Base-by-base conservation (phyloP, 805 yeast genomes). In the Metschnikowia arizonensis region DNA sequence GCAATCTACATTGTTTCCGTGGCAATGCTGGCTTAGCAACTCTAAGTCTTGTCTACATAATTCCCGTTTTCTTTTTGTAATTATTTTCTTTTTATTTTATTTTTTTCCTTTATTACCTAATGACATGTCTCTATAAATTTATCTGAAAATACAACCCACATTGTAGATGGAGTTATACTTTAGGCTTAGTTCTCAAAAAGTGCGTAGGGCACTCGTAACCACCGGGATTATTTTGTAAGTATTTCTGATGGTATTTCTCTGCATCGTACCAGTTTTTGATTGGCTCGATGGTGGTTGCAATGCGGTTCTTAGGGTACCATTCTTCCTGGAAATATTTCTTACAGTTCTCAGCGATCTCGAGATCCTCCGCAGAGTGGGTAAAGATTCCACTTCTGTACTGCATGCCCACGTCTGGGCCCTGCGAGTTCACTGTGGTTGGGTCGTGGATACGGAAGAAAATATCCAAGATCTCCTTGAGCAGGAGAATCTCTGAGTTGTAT, bases 161-260 rank as follows among this genome's bases (percentile, higher is more conserved):
- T 15, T 18, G 24, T 17, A 17, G 30, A 31, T 11, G 19, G 25
- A 28, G 18, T 48, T 53, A 66, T 3, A 56, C 59, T 64, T 76
- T 76, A 34, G 85, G 84, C 53, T 65, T 62, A 4, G 81, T 75
- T 67, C 98, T 82, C 44, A 87, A 62, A 55, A 76, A 89, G 60
- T 91, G 98, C 3, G 91, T 81, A 17, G 96, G 91, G 62, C 98
- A 91, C 48, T 85, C 87, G 63, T 90, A 88, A 4, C 97, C 97
- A 4, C 69, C 65, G 2, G 97, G 95, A 62, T 91, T 88, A 58
- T 79, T 82, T 46, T 76, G 74, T 56, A 91, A 72, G 62, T 93
- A 91, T 50, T 75, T 59, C 62, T 91, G 98, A 63, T 91, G 99
- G 63, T 90, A 91, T 30, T 82, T 90, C 65, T 91, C 99, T n/a